Base-by-base conservation (phyloP, 2,329 filamentous ascomycete species). In the Madurella fahalii region DNA sequence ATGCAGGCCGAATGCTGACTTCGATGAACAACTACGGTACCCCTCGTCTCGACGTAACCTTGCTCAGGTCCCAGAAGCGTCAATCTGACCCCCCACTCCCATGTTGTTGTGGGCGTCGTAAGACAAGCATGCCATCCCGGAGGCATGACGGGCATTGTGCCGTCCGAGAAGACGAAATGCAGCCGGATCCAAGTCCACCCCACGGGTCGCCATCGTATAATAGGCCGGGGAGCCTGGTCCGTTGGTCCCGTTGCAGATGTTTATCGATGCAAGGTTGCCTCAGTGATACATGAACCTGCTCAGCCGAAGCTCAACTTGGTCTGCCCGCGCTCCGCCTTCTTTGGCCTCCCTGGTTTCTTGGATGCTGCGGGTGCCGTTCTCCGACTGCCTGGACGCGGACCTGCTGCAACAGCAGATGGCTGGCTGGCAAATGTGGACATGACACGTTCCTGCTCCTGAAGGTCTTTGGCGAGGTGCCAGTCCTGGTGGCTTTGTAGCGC, bases 381-480 rank as follows among this genome's bases (percentile, higher is more conserved):
- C 52, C 61, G 56, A 25, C 40, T 67, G 57, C 64, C 61, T 57
- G 66, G 69, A 52, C 61, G 61, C 57, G 71, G 65, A 64, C 67
- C 69, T 63, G 66, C 48, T 49, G 63, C 64, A 62, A 62, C 67
- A 54, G 58, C 63, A 59, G 60, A 57, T 55, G 67, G 68, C 51
- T 69, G 59, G 52, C 52, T 71, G 61, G 67, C 76, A 69, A 78
- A 75, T 74, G 69, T 65, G 57, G 69, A 64, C 55, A 62, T 74
- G 70, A 72, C 76, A 77, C 78, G 77, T 72, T 87, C 80, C 61
- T 86, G 78, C 54, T 77, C 71, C 2, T 92, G 86, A 31, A 99
- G 77, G 63, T 93, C 88, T 72, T 89, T 90, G 44, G 94, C 94
- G 72, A 96, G 87, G 72, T 99, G 94, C 86, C 92, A 97, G 69